Base-by-base conservation (phyloP, 2,329 filamentous ascomycete genomes). In the Colletotrichum coccodes region DNA sequence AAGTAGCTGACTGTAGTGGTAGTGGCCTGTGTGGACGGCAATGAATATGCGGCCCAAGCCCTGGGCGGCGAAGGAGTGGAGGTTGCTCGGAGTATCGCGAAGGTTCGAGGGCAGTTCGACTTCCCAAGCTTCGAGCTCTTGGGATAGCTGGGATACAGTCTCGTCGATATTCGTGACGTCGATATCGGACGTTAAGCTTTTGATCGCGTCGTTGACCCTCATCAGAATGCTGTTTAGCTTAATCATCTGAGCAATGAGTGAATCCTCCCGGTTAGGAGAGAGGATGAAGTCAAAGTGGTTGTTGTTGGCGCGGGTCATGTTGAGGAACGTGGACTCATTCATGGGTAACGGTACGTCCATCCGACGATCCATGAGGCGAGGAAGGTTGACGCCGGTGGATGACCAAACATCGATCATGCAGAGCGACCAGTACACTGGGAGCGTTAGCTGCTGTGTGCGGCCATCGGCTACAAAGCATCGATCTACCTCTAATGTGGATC, bases 1-100 rank as follows among this genome's bases (percentile, higher is more conserved):
- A 6, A 86, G 78, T n/a, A 85, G 75, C 58, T 83, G 80, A 5
- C 79, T 77, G 68, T 81, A 84, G 71, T 85, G 79, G 57, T 85
- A 81, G 66, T 84, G 85, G 4, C 83, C 82, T 2, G 85, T 73
- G 68, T 85, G 81, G 1, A 86, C 76, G 1, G 81, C 81, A 2
- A 82, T 79, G 60, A 84, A 85, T 23, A 80, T 76, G 6, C 80
- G 76, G 3, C 83, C 83, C 4, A 84, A 76, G 2, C 82, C 81
- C 34, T 79, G 73, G 0, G 73, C 70, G n/a, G 78, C 73, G 59
- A 80, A 82, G 6, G 72, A 71, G 3, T 75, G 71, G 4, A 85
- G 73, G 61, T 84, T 85, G 28, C 75, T 76, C 1, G 74, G 75
- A 0, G 77, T 82, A 60, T 84, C 79, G 30, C 74, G 76, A 53